Evolutionary conservation across 345 rosid genomes (phyloP), one percentile per base, ranked within the genome.

Genomic region (Gynandropsis gynandra): DNA sequence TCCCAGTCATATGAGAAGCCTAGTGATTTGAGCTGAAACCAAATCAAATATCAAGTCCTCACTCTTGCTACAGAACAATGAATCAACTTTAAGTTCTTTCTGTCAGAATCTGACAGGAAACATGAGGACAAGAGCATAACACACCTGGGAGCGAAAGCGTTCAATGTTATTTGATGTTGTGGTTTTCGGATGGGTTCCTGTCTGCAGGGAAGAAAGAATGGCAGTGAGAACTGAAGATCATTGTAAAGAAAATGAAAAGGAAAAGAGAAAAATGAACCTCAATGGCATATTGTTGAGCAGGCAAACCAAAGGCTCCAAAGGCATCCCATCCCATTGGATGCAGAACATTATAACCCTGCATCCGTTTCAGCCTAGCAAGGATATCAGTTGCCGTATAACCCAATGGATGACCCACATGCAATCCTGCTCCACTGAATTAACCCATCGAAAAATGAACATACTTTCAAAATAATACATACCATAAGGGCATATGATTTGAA

Each of bases 301-400:
- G 98, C 74, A 90, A 76, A 42, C 98, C 98, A 50, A 90, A 90
- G 19, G 98, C 96, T 46, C 98, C 98, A 50, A 90, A 90, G 19
- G 98, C 96, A 83, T 90, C 98, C 95, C 96, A 90, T 40, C 95
- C 98, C 95, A 83, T 86, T 1, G 95, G 98, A 52, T 87, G 98
- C 74, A 90, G 63, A 51, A 90, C 96, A 73, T 86, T 90, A 78
- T 71, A 83, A 49, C 95, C 95, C 63, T 90, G 94, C 98, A 90
- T 90, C 0, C 96, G 79, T 60, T 72, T 86, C 47, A 81, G 65
- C 76, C 95, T 79, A 1, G 96, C 95, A 16, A 90, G 69, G 52
- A 90, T 82, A 48, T 90, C 98, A 10, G 96, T 90, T 42, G 98
- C 96, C 27, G 98, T 90, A 19, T 90, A 87, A 31, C 96, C 98